Evolutionary conservation across 495 filamentous ascomycete genomes (phyloP), one percentile per base, ranked within the genome.

Genomic region (Annulohypoxylon moriforme): DNA sequence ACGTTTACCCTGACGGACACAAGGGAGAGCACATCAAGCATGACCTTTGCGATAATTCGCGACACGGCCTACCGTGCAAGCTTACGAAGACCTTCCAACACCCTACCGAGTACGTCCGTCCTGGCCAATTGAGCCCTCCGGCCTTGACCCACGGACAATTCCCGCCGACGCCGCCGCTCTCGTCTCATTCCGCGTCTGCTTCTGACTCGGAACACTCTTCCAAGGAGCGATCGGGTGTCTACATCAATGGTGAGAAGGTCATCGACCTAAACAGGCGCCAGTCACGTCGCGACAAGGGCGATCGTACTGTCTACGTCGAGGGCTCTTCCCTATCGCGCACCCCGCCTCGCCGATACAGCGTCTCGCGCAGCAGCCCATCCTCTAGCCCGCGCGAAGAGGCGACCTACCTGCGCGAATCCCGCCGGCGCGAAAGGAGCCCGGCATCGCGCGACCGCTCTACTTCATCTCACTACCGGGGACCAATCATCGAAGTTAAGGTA

Each of bases 121-220:
- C 57, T 18, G 74, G 60, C 4, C 73, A 71, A 52, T 60, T 62
- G 69, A 77, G 55, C 69, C 71, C 58, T 70, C 62, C 61, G 64
- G 65, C 70, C 69, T 75, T 74, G 63, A 36, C 24, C 27, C 60
- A 72, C 22, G 55, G 76, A 31, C 75, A 76, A 71, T 60, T 77
- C 22, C 74, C 75, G 9, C 78, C 77, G 4, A 81, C 81, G 3
- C 76, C 75, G 16, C 78, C 80, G 3, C 72, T 79, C 1, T 79
- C 75, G 36, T 83, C 81, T 58, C 81, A 82, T 60, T 83, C 81
- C 16, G 81, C 80, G 3, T 78, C 81, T 3, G 75, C 80, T 11
- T 75, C 77, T 2, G 63, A 78, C 76, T 75, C 78, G 53, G 78
- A 76, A 24, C 73, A 73, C 42, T 77, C 75, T 31, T 69, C 71